Conservation (phyloP, 768 basidiomycete genomes). For the Solioccasus polychromus region DNA sequence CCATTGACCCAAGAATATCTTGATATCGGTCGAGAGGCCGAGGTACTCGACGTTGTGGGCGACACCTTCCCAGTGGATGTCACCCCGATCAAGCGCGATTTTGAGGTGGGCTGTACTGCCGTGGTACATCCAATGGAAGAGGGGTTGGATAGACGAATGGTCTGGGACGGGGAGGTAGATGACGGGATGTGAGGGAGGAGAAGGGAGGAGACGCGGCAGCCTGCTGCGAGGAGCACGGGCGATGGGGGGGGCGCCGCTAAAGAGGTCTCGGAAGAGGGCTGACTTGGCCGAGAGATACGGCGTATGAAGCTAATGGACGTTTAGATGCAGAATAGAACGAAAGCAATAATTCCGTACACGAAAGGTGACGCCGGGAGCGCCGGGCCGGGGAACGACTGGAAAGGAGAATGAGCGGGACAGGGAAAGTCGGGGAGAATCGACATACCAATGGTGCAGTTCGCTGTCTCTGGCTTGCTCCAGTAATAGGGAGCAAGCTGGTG, state of each 20-base stretch:
- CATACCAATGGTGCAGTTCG: too few relatives aligned
- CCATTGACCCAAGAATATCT: constrained; percentile 73
- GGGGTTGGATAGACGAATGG: constrained; percentile 64
- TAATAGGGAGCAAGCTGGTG: too few relatives aligned
- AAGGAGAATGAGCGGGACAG: too few relatives aligned
- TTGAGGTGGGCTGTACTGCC: constrained; percentile 66
- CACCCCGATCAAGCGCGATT: constrained; percentile 59
- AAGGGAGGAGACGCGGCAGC: constrained; percentile 68
- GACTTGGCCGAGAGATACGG: constrained; percentile 86
- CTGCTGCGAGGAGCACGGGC: constrained; percentile 45
- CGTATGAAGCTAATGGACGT: constrained; percentile 58
- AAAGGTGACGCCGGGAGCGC: constrained; percentile 60
- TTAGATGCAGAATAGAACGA: neutral
- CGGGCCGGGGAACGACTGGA: too few relatives aligned
- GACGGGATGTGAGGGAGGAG: constrained; percentile 58
- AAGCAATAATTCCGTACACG: constrained; percentile 44
- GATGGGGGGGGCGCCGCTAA: constrained; percentile 63
- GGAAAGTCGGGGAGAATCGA: too few relatives aligned
- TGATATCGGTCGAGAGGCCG: constrained; percentile 71
- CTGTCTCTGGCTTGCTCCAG: too few relatives aligned
- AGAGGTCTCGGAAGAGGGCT: constrained; percentile 63
- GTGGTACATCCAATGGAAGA: constrained; percentile 83
- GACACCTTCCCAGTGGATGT: constrained; percentile 81
- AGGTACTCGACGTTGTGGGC: constrained; percentile 90
- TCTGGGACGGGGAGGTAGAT: constrained; percentile 76